These are phyloP conservation scores for Pseudogymnoascus sp. DNA, from an alignment of 2,329 filamentous ascomycete genomes.

Conservation along the genomic window DNA sequence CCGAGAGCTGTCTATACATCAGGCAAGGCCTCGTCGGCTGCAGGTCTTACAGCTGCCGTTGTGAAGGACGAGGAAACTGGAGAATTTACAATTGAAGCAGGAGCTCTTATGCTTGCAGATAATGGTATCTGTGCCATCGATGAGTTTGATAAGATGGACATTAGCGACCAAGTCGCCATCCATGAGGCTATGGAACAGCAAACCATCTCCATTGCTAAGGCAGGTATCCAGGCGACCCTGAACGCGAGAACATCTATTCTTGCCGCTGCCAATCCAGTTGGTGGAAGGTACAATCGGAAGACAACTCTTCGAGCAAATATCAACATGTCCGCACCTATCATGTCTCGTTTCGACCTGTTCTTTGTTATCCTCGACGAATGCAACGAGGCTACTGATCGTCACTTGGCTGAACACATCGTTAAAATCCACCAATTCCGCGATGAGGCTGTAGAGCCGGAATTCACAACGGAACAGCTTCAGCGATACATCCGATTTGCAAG, in stretches of 20 bases:
- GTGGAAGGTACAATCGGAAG: conserved; percentile 95
- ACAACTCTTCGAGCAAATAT: conserved; percentile 88
- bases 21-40: conserved; percentile 93
- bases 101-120: conserved; percentile 93
- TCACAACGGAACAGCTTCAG: conserved; percentile 92
- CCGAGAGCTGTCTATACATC: conserved; percentile 96
- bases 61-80: conserved; percentile 98
- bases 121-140: conserved; percentile 98
- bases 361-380: conserved; percentile 97
- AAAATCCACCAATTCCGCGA: conserved; percentile 88
- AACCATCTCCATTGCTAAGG: conserved; percentile 97
- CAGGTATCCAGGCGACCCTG: conserved; percentile 93
- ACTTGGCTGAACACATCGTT: conserved; percentile 91
- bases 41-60: conserved; percentile 93
- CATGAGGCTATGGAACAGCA: conserved; percentile 99
- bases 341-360: conserved; percentile 98
- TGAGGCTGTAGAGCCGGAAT: conserved; percentile 84
- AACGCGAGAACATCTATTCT: conserved; percentile 95
- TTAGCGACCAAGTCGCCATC: conserved; percentile 93
- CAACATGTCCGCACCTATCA: conserved; percentile 98
- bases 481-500: conserved; percentile 94
- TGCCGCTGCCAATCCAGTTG: conserved; percentile 91
- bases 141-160: conserved; percentile 99
- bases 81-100: conserved; percentile 97
- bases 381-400: conserved; percentile 83